Evolutionary conservation across 768 basidiomycete species (phyloP), one percentile per base, ranked within the genome.

Genomic region (Mrakia frigida): DNA sequence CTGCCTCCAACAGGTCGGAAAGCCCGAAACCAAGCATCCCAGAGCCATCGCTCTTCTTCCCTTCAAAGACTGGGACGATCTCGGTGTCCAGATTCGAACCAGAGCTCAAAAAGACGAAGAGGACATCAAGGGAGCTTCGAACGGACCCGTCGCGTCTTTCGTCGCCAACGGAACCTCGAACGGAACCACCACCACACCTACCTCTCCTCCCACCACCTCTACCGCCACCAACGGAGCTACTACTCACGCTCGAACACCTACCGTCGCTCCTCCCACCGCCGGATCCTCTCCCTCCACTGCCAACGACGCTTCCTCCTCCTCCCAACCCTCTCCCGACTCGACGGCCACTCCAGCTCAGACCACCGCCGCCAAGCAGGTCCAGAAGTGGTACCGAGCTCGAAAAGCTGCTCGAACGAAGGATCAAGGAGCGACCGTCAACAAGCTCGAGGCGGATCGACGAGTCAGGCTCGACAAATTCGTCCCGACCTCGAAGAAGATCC

Each of bases 1-100:
- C 59, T 28, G 59, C 33, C 59, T 60, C 16, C 59, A 60, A 33
- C 59, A 60, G 59, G 33, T 60, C 59, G 59, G 59, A n/a, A 60
- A 60, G 33, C 59, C 59, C n/a, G n/a, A n/a, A n/a, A 60, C 16
- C n/a, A 60, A 60, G n/a, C 59, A 28, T n/a, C 59, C 59, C 10
- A 60, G 10, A 18, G 33, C 59, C n/a, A 60, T 60, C 59, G 1
- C n/a, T 9, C 59, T 60, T 9, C n/a, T 60, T 16, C 59, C n/a
- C 11, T 60, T 60, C 59, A 60, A 31, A 21, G 59, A 60, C 23
- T 60, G 59, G 59, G 59, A 60, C n/a, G 59, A 60, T 33, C 59
- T 60, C 59, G 59, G 59, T 6, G 6, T 11, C n/a, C n/a, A 60
- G n/a, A 33, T 60, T 9, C 59, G 33, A 18, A 18, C 33, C n/a